Percentiles rank a stretch among this genome's conserved stretches.
Conservation (phyloP, 106 monocot species). For the Posidonia australis region DNA sequence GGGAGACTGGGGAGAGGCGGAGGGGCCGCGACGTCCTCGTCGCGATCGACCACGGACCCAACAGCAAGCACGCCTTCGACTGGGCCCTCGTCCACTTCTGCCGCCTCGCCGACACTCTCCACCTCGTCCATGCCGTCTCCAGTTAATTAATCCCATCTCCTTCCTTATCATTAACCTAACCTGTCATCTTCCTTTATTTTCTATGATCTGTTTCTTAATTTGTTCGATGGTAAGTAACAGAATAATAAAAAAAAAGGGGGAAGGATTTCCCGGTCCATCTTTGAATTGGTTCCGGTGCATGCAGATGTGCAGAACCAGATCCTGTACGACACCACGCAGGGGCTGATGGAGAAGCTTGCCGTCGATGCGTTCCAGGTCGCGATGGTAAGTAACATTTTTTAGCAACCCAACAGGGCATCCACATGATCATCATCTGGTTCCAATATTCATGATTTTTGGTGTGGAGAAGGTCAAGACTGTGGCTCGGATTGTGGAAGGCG, state of each 20-base stretch:
- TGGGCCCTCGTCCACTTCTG: slow-evolving; percentile 79
- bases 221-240: too few relatives aligned
- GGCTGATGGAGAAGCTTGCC: slow-evolving; percentile 56
- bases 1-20: slow-evolving; percentile 55
- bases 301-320: slow-evolving; percentile 55
- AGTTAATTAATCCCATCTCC: slow-evolving; percentile 13
- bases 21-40: slow-evolving; percentile 50
- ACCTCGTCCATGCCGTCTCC: slow-evolving; percentile 74
- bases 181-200: too few relatives aligned
- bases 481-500: slow-evolving; percentile 74
- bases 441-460: background rate
- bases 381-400: slow-evolving; percentile 26
- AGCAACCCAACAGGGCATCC: background rate
- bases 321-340: slow-evolving; percentile 46
- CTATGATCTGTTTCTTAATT: too few relatives aligned
- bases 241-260: too few relatives aligned
- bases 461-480: slow-evolving; percentile 40
- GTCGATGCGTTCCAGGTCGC: slow-evolving; percentile 45
- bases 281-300: too few relatives aligned
- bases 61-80: slow-evolving; percentile 63
- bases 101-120: slow-evolving; percentile 83
- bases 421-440: background rate
- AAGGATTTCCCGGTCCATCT: too few relatives aligned
- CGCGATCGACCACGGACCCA: slow-evolving; percentile 66
- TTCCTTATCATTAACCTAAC: background rate